Evolutionary conservation across 345 rosid genomes (phyloP).

Genomic region (Hibiscus syriacus): DNA sequence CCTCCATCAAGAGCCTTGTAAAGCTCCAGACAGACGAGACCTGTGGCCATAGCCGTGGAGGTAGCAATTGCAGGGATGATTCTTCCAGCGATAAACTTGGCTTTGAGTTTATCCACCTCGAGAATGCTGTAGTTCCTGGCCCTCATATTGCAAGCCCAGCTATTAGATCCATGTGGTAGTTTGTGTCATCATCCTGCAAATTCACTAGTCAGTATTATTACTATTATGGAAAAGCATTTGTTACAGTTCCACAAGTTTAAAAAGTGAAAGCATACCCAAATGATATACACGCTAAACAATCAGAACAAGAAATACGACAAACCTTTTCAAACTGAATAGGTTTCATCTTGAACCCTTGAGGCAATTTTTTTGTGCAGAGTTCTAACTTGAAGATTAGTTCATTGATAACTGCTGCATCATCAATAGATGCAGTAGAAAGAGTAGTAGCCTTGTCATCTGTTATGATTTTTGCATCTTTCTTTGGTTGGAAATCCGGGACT

Average conservation of each 20-base stretch:
- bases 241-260: background rate
- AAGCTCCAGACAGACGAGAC: constrained; percentile 90
- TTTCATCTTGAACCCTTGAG: constrained; percentile 64
- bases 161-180: constrained; percentile 96
- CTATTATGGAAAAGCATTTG: too few species aligned
- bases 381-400: constrained; percentile 61
- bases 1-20: constrained; percentile 78
- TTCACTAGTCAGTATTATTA: background rate
- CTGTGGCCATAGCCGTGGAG: constrained; percentile 95
- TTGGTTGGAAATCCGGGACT: constrained; percentile 82
- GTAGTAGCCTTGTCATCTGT: constrained; percentile 95
- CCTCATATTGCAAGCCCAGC: constrained; percentile 99
- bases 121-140: constrained; percentile 95
- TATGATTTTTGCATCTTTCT: constrained; percentile 65
- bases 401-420: constrained; percentile 72
- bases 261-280: background rate
- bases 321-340: constrained; percentile 99
- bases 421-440: constrained; percentile 64
- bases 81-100: constrained; percentile 98
- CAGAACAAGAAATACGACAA: constrained; percentile 4
- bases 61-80: constrained; percentile 99
- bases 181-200: constrained; percentile 87
- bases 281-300: background rate
- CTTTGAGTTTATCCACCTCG: constrained; percentile 95
- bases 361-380: constrained; percentile 47